Base-by-base conservation (phyloP, 2,329 filamentous ascomycete species). In the Claviceps sp. region DNA sequence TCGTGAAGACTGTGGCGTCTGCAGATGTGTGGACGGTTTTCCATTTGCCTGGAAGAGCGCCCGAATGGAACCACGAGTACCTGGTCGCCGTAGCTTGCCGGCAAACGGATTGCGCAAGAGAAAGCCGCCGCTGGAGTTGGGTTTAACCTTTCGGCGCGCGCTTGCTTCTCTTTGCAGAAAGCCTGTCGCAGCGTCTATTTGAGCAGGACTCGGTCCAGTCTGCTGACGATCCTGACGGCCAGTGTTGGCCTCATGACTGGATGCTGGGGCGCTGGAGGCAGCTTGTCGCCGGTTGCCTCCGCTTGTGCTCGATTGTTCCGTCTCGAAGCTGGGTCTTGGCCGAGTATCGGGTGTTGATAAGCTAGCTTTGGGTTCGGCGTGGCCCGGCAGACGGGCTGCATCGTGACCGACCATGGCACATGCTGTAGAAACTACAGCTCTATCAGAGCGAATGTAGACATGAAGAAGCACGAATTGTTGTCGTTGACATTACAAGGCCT, bases 121-220 rank as follows among this genome's bases (percentile, higher is more conserved):
- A 58, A 80, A 80, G 7, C 71, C 73, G 47, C 75, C 73, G 55
- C 67, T 71, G 5, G 73, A 67, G 16, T 73, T 69, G 34, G 69
- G 65, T 59, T 70, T 76, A 50, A 72, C 65, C 43, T 59, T 63
- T 54, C 64, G 59, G 45, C 62, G 60, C 20, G 58, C 52, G 54
- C 65, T 61, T 38, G 60, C 61, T 24, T 58, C 56, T 30, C 57
- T 59, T 36, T 53, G 57, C 5, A 57, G 18, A 24, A 16, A 18
- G 38, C 48, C 44, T 24, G 34, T 22, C 9, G 9, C 37, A 9
- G 22, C 24, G 30, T 45, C 50, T 52, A 34, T 30, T 36, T 26
- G 44, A 18, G 30, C 41, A 22, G 41, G 52, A 26, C 47, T 45
- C 18, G 40, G 45, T 8, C 14, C 52, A 57, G 36, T 47, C 57